Evolutionary conservation across 2,329 filamentous ascomycete species (phyloP).

Genomic region (Fusarium torreyae): DNA sequence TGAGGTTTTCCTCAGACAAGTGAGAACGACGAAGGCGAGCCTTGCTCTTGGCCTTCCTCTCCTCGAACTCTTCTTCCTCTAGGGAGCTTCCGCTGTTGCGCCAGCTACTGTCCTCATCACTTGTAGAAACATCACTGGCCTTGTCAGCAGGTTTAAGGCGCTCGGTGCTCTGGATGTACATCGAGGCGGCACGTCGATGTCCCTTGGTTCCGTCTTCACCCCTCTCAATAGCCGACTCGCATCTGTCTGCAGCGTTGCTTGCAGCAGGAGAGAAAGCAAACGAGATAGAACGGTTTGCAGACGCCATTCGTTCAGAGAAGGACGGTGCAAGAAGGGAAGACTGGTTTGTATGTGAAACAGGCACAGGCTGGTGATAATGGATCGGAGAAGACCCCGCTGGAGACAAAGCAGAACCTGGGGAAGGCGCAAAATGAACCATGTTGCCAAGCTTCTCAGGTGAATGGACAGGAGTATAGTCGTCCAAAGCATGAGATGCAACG

Average conservation of each 20-base stretch:
- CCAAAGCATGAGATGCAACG: not conserved
- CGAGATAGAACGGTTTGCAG: not conserved
- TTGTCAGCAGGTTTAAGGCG: not conserved
- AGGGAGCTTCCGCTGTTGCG: constrained; percentile 8
- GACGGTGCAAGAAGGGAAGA: constrained; percentile 3
- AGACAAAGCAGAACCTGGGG: constrained; percentile 3
- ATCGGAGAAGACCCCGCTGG: constrained; percentile 17
- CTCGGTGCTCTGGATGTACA: constrained; percentile 4
- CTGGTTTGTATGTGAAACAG: constrained; percentile 4
- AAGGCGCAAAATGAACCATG: constrained; percentile 17
- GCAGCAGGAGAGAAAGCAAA: constrained; percentile 22
- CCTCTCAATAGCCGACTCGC: constrained; percentile 17
- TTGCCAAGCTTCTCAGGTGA: constrained; percentile 13
- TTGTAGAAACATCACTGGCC: constrained; percentile 1
- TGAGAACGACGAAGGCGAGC: constrained; percentile 4
- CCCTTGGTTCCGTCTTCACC: not conserved
- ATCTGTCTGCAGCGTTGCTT: constrained; percentile 23
- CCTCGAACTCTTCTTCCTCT: constrained; percentile 10
- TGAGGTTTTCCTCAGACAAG: constrained; percentile 31
- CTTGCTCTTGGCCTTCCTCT: constrained; percentile 10
- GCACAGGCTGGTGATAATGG: constrained; percentile 10
- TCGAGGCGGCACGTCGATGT: constrained; percentile 19
- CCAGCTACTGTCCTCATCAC: constrained; percentile 25
- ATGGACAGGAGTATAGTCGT: constrained; percentile 20
- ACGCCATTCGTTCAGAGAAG: constrained; percentile 29